Conservation (phyloP, 2,329 filamentous ascomycete species). For the Exophiala sp. region DNA sequence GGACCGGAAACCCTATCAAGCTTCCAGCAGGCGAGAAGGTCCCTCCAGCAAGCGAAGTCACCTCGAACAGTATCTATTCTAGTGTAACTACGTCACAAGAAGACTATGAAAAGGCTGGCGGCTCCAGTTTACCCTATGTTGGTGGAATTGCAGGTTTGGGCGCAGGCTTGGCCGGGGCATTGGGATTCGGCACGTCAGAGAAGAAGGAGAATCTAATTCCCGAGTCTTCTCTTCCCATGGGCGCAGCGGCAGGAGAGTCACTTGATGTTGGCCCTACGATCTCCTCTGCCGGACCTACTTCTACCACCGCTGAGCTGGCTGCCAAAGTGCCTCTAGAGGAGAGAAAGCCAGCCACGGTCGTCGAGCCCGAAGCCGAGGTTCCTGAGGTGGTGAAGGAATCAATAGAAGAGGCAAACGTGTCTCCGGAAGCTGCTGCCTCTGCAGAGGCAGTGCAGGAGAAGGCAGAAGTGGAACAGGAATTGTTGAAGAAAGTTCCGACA, state of each 20-base stretch:
- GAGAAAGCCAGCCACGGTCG: constrained; percentile 45
- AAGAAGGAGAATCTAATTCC: constrained; percentile 64
- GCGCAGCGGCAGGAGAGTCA: constrained; percentile 37
- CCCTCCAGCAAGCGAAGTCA: constrained; percentile 55
- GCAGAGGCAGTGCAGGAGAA: constrained; percentile 67
- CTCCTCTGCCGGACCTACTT: constrained; percentile 46
- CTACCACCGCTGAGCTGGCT: constrained; percentile 44
- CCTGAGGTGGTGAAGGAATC: constrained; percentile 44
- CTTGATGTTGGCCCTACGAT: constrained; percentile 50
- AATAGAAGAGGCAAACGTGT: constrained; percentile 48
- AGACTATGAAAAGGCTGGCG: constrained; percentile 74
- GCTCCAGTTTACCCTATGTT: constrained; percentile 39
- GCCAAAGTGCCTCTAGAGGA: constrained; percentile 41
- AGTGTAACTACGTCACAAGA: constrained; percentile 65
- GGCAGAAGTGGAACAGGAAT: constrained; percentile 65
- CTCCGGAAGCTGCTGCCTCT: constrained; percentile 66
- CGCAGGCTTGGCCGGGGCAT: constrained; percentile 36
- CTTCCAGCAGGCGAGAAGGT: constrained; percentile 75
- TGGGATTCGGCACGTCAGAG: constrained; percentile 47
- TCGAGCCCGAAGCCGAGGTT: constrained; percentile 58
- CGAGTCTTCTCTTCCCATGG: constrained; percentile 73
- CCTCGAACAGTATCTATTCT: constrained; percentile 64
- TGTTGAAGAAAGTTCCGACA: constrained; percentile 49
- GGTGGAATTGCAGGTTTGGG: constrained; percentile 34
- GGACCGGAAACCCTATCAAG: constrained; percentile 69